Base-by-base conservation (phyloP, 2,329 filamentous ascomycete genomes). In the Sporothrix luriei region DNA sequence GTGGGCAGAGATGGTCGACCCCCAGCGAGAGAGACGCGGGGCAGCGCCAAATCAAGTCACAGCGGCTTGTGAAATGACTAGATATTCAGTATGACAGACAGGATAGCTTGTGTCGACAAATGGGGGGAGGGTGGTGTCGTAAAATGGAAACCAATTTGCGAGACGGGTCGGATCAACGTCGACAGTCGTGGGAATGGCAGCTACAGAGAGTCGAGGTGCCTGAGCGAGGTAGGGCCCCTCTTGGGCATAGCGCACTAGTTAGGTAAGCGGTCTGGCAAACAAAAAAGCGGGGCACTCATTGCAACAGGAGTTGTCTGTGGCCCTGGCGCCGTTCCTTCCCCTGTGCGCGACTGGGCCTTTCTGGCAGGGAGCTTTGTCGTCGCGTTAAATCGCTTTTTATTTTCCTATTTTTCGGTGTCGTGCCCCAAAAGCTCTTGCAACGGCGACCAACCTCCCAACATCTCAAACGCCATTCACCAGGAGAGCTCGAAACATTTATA, bases 351-450 rank as follows among this genome's bases (percentile, higher is more conserved):
- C 38, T 62, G 24, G 38, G 57, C 57, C 21, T 19, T 62, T 26
- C 24, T 52, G 43, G 68, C 48, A 70, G 69, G 69, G 65, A 70
- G 69, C 65, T 69, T 54, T 61, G 54, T 62, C 24, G 67, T 66
- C 70, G 70, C 70, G 70, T 69, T 67, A 46, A 64, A 65, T 51
- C 70, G 51, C 38, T 51, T 71, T 66, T 62, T 69, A 55, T 71
- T 67, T 65, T 69, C 29, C 55, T 24, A 46, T 52, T 70, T 29
- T 46, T 66, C 24, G 40, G 67, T 67, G 69, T 21, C 54, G 61
- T 33, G 29, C 46, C 38, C 61, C 62, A 52, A 66, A 69, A 71
- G 70, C 70, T 69, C 66, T 51, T 24, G 21, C 62, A 68, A 38
- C 64, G 55, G 26, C 64, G 55, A 59, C 62, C 49, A 46, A 51